These are phyloP conservation scores for Dothideomycetes sp. DNA, from an alignment of 2,329 filamentous ascomycete species.

Conservation along the genomic window DNA sequence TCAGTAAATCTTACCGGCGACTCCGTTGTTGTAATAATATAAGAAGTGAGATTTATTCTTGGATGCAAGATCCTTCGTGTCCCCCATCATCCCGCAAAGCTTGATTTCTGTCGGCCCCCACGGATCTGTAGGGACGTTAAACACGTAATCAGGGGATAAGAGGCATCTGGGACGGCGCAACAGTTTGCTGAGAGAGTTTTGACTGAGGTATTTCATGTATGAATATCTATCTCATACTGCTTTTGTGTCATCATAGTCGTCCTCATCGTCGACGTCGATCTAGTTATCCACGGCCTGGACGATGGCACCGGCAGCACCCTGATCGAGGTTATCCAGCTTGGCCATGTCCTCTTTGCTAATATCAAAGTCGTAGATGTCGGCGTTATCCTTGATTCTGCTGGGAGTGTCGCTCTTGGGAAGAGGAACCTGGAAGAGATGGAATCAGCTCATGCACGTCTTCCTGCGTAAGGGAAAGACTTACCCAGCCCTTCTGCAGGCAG, in stretches of 20 bases:
- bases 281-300: conserved; percentile 26
- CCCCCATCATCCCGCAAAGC: no score
- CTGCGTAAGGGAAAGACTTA: conserved; percentile 27
- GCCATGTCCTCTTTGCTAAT: conserved; percentile 50
- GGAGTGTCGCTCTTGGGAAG: conserved; percentile 66
- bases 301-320: conserved; percentile 24
- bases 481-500: conserved; percentile 68
- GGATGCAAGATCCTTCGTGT: no score
- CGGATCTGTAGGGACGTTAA: no score
- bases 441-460: no score
- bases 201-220: no score
- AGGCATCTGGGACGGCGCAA: no score
- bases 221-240: background rate
- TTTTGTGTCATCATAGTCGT: background rate
- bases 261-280: background rate
- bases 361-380: conserved; percentile 52
- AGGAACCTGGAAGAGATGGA: conserved; percentile 30
- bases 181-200: no score
- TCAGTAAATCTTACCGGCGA: no score
- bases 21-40: no score
- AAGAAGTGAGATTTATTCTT: no score
- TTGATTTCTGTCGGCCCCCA: no score
- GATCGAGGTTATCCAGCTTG: conserved; percentile 41
- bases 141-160: no score
- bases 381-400: conserved; percentile 57